Conservation (phyloP, 345 rosid genomes). For the Eucalyptus urophylla region DNA sequence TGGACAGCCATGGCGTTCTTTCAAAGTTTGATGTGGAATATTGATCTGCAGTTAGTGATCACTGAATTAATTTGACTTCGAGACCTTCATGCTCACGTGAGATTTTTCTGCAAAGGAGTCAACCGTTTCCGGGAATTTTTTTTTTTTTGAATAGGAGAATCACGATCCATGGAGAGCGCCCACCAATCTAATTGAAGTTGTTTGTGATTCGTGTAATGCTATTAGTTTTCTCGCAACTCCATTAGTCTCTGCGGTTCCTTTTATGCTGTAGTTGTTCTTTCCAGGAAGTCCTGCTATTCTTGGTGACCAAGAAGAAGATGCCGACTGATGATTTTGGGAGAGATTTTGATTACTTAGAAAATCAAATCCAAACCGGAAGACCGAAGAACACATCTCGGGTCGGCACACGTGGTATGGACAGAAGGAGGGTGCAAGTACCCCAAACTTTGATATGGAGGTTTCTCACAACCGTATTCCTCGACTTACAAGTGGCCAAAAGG, state of each 20-base stretch:
- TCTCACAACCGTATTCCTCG: slow-evolving; percentile 65
- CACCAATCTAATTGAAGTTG: too few relatives aligned
- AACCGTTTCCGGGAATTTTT: too few relatives aligned
- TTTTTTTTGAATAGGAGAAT: too few relatives aligned
- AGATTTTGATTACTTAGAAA: slow-evolving; percentile 45
- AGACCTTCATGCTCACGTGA: too few relatives aligned
- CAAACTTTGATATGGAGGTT: slow-evolving; percentile 74
- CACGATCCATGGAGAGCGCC: too few relatives aligned
- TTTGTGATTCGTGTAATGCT: too few relatives aligned
- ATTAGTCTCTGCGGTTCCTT: background rate
- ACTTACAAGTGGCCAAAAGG: slow-evolving; percentile 79
- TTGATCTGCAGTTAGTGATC: too few relatives aligned
- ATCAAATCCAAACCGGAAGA: slow-evolving; percentile 57
- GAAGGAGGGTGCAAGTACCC: slow-evolving; percentile 51
- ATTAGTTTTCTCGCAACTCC: too few relatives aligned
- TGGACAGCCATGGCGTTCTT: too few relatives aligned
- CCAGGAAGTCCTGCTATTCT: slow-evolving; percentile 82
- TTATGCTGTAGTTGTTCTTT: background rate
- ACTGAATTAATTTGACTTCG: too few relatives aligned
- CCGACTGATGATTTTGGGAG: slow-evolving; percentile 22
- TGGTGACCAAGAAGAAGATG: slow-evolving; percentile 53
- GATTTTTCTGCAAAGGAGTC: too few relatives aligned
- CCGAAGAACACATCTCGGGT: slow-evolving; percentile 67
- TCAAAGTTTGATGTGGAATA: too few relatives aligned
- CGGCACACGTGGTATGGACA: slow-evolving; percentile 71